Percentiles rank a stretch among this genome's conserved stretches.
These are phyloP conservation scores for Exophiala oligosperma DNA, from an alignment of 2,329 filamentous ascomycete genomes.

Conservation along the genomic window DNA sequence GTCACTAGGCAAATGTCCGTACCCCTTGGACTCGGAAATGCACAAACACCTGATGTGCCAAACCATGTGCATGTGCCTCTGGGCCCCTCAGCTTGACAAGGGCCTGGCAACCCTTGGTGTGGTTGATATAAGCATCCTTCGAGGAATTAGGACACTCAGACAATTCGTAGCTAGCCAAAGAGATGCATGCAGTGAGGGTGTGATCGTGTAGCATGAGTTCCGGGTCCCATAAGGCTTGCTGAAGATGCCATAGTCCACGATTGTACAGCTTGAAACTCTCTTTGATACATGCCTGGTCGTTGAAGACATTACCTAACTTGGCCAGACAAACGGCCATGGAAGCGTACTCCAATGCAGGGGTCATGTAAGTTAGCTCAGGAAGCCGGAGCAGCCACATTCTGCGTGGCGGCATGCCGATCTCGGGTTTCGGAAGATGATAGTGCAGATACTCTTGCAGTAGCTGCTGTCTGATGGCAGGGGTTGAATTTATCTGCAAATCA, in stretches of 20 bases:
- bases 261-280: conserved; percentile 37
- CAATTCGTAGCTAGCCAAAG: conserved; percentile 37
- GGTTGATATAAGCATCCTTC: conserved; percentile 34
- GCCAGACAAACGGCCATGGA: conserved; percentile 34
- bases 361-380: conserved; percentile 28
- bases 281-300: conserved; percentile 21
- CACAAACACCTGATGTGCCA: conserved; percentile 37
- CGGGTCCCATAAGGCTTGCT: conserved; percentile 36
- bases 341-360: conserved; percentile 33
- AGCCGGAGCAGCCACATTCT: conserved; percentile 34
- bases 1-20: conserved; percentile 10
- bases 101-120: conserved; percentile 35
- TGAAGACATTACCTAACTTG: conserved; percentile 30
- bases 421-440: conserved; percentile 23
- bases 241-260: conserved; percentile 36
- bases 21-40: conserved; percentile 33
- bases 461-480: conserved; percentile 30
- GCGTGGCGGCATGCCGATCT: conserved; percentile 9
- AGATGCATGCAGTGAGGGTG: conserved; percentile 39
- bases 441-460: conserved; percentile 33
- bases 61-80: conserved; percentile 33
- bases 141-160: conserved; percentile 37
- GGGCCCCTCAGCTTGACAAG: conserved; percentile 37
- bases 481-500: conserved; percentile 11
- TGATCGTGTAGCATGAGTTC: conserved; percentile 36